Evolutionary conservation across 257 asterid species (phyloP), one percentile per base, ranked within the genome.

Genomic region (Jacaranda copaia): DNA sequence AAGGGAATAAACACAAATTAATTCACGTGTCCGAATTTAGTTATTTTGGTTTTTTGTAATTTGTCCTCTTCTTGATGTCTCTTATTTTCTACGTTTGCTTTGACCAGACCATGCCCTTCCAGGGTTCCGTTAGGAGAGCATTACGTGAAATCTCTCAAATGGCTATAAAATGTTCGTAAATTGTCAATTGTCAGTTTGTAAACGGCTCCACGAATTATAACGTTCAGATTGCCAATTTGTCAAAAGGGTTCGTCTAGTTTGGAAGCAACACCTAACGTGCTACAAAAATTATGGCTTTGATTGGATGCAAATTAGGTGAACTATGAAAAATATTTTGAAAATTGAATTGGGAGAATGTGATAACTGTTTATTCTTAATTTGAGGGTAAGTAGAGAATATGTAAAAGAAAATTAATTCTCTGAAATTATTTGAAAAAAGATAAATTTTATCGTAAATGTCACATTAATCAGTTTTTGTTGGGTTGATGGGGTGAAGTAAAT

Each of bases 171-270:
- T 9, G 4, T 11, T 12, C 9, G 8, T 19, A 62, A 66, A 39
- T 67, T 86, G 89, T 86, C 90, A 66, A 39, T 67, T 86, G 89
- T 86, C 90, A 63, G 43, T 77, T 82, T 66, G 81, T 74, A 57
- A 86, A 88, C 89, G 89, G 86, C 90, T 86, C 82, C 79, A 62
- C 64, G 8, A 39, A 15, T 53, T 2, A 76, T 49, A 75, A 81
- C 77, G 70, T 75, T 62, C 48, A 36, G 73, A 42, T 43, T 14
- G 76, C 46, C 48, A 42, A 45, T 39, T 67, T 58, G 75, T 45
- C 45, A 71, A 52, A 51, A 16, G 1, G 20, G 16, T 63, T 72
- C 63, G 56, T 46, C 58, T 77, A 19, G 35, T 58, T 6, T 35
- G 12, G 76, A 70, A 70, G 59, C 70, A 66, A 72, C 78, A 42